Base-by-base conservation (phyloP, 345 rosid species). In the Isatis tinctoria region DNA sequence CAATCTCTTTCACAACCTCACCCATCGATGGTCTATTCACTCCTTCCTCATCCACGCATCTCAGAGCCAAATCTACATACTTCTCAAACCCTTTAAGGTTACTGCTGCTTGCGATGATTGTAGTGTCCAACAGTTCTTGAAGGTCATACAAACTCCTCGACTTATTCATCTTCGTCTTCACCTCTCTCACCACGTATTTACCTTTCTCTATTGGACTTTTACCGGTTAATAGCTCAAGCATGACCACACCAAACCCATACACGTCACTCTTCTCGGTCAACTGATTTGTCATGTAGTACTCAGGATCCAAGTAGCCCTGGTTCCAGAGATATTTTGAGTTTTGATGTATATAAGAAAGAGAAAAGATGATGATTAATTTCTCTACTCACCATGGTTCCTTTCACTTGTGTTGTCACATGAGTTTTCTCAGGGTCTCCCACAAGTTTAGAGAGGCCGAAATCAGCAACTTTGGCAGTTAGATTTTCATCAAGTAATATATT, bases 251-350 rank as follows among this genome's bases (percentile, higher is more conserved):
- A 60, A 87, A 96, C 60, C 99, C 87, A 20, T 92, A 96, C 17
- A 96, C 99, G 66, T 92, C 99, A 8, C 97, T 92, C 87, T 96
- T 96, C 69, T 84, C 99, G 0, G 97, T 96, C 76, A 96, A 69
- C 53, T 87, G 95, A 58, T 90, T 90, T 1, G 97, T 96, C 95
- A 90, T 89, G 84, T 89, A 96, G 57, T 96, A 92, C 78, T 93
- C 98, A 0, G 98, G 97, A 82, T 93, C 97, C 86, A 91, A 57
- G 73, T 91, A 91, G 3, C 97, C 98, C 98, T 93, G 20, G 40
- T 73, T 9, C 49, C 69, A 13, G 0, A 61, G 0, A 51, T 3
- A 52, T 1, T 33, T 3, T 47, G 20, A 70, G 52, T 33, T 33
- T 10, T 6, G 33, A 73, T 9, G 14, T 39, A 27, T 33, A 0